Evolutionary conservation across 139 green algal genomes (phyloP), one percentile per base, ranked within the genome.

Genomic region (Monoraphidium neglectum): DNA sequence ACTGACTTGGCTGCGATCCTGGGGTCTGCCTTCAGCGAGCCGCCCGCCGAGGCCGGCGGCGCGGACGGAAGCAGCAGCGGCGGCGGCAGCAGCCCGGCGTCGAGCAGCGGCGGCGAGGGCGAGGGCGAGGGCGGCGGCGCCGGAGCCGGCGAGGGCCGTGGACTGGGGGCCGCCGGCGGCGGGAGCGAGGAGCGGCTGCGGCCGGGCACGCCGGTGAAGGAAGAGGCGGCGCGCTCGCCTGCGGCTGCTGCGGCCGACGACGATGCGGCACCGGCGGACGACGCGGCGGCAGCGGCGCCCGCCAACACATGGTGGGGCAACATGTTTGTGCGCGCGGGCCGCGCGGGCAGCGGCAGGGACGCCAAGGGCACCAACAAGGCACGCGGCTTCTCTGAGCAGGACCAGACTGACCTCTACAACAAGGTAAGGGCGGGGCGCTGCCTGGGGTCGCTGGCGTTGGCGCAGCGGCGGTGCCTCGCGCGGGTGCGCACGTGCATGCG

Each of bases 401-500:
- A 97, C 77, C 93, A 97, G 78, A 84, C 89, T 62, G 86, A 93
- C 56, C 77, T 97, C 51, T 97, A 95, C 84, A 91, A 86, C 16
- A 89, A 97, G 78, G 89, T 95, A 59, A 38, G 70, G 16, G 26
- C 43, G 13, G 65, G 32, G 37, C 24, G 18, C 12, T 4, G 23
- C 35, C 30, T 18, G 32, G 65, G 23, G 43, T 21, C 8, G 43
- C 43, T 51, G 43, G 43, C 43, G 12, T 51, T 12, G 8, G 43
- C 12, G 8, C 8, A 12, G 43, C 43, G n/a, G n/a, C n/a, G n/a
- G n/a, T n/a, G n/a, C n/a, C n/a, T n/a, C n/a, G n/a, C n/a, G n/a
- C n/a, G n/a, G n/a, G n/a, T n/a, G n/a, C n/a, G n/a, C n/a, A n/a
- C n/a, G n/a, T n/a, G n/a, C n/a, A 51, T 51, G 43, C 43, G 43